Evolutionary conservation across 768 basidiomycete species (phyloP).

Genomic region (Nidula microcarpa): DNA sequence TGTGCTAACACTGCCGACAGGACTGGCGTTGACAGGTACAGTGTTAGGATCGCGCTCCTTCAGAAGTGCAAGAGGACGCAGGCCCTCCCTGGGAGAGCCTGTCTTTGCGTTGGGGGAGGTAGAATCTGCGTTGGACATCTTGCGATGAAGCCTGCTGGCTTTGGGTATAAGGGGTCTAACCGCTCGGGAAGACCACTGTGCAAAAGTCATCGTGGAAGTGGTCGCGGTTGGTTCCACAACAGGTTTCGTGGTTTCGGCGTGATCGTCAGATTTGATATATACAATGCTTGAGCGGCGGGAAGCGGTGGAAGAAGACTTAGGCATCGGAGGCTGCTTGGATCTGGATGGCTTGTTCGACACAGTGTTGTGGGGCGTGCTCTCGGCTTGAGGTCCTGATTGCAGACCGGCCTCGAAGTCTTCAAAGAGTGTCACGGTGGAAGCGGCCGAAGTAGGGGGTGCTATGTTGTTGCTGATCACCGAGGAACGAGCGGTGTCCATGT

Average conservation of each 20-base stretch:
- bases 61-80: slow-evolving; percentile 62
- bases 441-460: slow-evolving; percentile 45
- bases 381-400: slow-evolving; percentile 45
- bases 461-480: slow-evolving; percentile 40
- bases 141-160: slow-evolving; percentile 43
- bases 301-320: slow-evolving; percentile 18
- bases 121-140: slow-evolving; percentile 24
- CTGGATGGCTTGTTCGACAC: slow-evolving; percentile 28
- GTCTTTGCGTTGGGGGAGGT: slow-evolving; percentile 24
- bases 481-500: slow-evolving; percentile 46
- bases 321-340: slow-evolving; percentile 27
- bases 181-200: slow-evolving; percentile 46
- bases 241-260: slow-evolving; percentile 18
- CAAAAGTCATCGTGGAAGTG: slow-evolving; percentile 32
- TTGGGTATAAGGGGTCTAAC: slow-evolving; percentile 54
- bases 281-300: slow-evolving; percentile 56
- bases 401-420: slow-evolving; percentile 47
- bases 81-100: slow-evolving; percentile 39
- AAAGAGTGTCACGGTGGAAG: slow-evolving; percentile 61
- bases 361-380: slow-evolving; percentile 63
- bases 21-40: slow-evolving; percentile 14
- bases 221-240: slow-evolving; percentile 15
- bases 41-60: slow-evolving; percentile 51
- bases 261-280: slow-evolving; percentile 60
- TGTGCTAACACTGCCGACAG: slow-evolving; percentile 25